Percentiles rank a stretch among this genome's conserved stretches.
Evolutionary conservation across 139 green algal genomes (phyloP).

Genomic region (Trebouxia sp.): DNA sequence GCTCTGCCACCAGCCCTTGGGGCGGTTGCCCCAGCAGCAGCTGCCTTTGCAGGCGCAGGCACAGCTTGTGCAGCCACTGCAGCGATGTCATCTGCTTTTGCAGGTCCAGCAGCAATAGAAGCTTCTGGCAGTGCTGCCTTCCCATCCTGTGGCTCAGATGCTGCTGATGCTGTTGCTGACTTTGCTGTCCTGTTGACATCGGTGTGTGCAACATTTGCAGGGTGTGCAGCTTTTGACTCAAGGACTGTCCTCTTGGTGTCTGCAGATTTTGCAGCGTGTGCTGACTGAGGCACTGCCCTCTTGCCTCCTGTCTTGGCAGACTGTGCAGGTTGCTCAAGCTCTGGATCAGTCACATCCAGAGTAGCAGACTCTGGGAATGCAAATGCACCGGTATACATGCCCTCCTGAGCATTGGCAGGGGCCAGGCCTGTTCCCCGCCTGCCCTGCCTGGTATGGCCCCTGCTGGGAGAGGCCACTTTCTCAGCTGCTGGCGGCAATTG

Average conservation of each 20-base stretch:
- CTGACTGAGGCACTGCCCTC: too few relatives aligned
- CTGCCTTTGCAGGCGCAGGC: not conserved
- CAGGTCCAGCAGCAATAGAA: too few relatives aligned
- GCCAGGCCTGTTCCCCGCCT: not conserved
- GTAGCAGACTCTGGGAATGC: slow-evolving; percentile 1
- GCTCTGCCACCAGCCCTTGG: not conserved
- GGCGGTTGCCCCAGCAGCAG: not conserved
- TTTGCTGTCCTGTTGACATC: too few relatives aligned
- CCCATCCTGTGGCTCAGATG: too few relatives aligned
- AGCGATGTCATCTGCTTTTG: too few relatives aligned
- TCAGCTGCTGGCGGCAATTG: not conserved
- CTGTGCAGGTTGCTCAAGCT: not conserved
- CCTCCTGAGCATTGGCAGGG: not conserved
- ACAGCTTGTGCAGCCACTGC: not conserved
- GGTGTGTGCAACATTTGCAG: too few relatives aligned
- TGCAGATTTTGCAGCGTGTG: too few relatives aligned
- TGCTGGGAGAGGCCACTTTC: not conserved
- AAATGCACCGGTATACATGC: slow-evolving; percentile 22
- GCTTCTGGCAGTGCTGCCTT: too few relatives aligned
- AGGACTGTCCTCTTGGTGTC: too few relatives aligned
- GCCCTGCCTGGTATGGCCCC: not conserved
- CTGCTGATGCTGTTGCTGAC: too few relatives aligned
- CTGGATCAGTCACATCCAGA: not conserved
- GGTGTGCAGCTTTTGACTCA: too few relatives aligned
- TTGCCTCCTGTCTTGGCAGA: not conserved